Percentiles rank a stretch among this genome's conserved stretches.
These are phyloP conservation scores for Vaccinium macrocarpon DNA, from an alignment of 148 eudicot species.

Conservation along the genomic window DNA sequence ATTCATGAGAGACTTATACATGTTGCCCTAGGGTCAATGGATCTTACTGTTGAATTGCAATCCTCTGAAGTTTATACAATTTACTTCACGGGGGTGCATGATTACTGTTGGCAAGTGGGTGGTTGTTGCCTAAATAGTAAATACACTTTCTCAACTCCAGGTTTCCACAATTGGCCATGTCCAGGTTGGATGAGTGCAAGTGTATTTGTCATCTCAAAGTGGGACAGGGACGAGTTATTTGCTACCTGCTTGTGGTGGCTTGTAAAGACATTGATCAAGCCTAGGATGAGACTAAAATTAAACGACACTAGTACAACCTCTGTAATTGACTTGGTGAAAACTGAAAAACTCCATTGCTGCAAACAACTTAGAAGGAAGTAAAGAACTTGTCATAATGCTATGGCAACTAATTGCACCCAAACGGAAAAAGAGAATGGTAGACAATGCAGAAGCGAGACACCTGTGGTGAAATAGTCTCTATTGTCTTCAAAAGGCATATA, in stretches of 20 bases:
- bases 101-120: constrained; percentile 3
- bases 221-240: not conserved
- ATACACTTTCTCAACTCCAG: not conserved
- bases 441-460: not conserved
- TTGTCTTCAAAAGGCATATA: not conserved
- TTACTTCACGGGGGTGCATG: not conserved
- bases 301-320: not conserved
- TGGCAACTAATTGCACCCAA: not conserved
- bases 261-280: not conserved
- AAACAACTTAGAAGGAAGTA: not conserved
- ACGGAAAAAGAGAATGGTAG: not conserved
- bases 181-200: not conserved
- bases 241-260: not conserved
- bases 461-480: not conserved
- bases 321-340: not conserved
- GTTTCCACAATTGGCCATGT: constrained; percentile 1
- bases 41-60: not conserved
- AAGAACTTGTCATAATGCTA: not conserved
- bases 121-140: not conserved
- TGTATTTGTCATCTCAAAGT: not conserved
- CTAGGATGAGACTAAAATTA: not conserved
- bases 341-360: not conserved
- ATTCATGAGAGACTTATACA: not conserved
- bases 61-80: not conserved
- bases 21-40: not conserved